Percentiles rank a stretch among this genome's conserved stretches.
phyloP scores from a whole-genome alignment of 2,329 filamentous ascomycete species.

The Fusarium sororula region DNA sequence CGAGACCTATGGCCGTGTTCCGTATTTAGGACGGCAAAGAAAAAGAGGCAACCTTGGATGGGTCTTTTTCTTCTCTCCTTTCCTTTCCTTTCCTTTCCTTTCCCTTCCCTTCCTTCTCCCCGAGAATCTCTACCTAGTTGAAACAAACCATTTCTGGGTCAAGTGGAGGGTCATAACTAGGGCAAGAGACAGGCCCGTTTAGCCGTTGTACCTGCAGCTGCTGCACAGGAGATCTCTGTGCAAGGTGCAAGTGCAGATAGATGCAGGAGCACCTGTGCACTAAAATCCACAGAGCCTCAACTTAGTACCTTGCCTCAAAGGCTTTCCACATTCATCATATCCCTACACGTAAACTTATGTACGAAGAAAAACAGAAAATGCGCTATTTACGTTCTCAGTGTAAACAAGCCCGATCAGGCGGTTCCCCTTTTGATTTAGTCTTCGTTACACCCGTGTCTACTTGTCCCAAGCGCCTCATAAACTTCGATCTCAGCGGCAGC shows the following conservation, averaged over 20 bases:
- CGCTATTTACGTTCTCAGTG: conserved; percentile 2
- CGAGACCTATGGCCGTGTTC: conserved; percentile 14
- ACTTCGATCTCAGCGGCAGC: conserved; percentile 6
- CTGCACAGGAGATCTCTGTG: conserved; percentile 17
- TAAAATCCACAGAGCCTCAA: conserved; percentile 14
- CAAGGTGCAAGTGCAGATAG: background rate
- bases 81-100: background rate
- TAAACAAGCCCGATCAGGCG: background rate
- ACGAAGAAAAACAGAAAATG: background rate
- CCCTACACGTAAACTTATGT: background rate
- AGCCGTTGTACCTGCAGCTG: conserved; percentile 2
- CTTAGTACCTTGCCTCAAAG: background rate
- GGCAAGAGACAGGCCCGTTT: background rate
- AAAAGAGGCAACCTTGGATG: conserved; percentile 1
- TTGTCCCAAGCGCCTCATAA: background rate
- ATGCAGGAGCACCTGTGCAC: background rate
- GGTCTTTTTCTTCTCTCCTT: background rate
- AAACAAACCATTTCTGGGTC: conserved; percentile 25
- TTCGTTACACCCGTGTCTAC: background rate
- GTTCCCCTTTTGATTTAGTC: background rate
- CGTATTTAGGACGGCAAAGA: conserved; percentile 15
- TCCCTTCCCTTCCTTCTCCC: background rate
- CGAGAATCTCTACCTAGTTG: conserved; percentile 1
- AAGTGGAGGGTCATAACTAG: conserved; percentile 11
- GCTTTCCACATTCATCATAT: background rate